Evolutionary conservation across 441 rosid genomes (phyloP), one percentile per base, ranked within the genome.

Genomic region (Theobroma grandiflorum): DNA sequence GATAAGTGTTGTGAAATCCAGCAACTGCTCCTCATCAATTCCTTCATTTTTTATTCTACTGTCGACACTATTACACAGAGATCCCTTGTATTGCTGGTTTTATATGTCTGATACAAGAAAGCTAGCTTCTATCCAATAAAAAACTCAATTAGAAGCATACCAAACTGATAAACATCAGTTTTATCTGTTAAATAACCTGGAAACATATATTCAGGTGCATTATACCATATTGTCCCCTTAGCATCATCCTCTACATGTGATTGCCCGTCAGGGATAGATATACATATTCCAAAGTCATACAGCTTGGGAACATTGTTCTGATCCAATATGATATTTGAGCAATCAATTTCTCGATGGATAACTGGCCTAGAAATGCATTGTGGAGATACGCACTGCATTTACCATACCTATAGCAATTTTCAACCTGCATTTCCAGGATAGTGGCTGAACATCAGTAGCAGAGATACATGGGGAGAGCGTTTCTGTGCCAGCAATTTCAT

Each of bases 371-470:
- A 40, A 57, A 74, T 57, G 66, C 53, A 40, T 12, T 40, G 52
- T 40, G 77, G 9, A 83, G 78, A 80, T 86, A 81, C 0, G 73
- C 53, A 86, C 55, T 4, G 57, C 83, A 49, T 83, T 81, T 14
- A 85, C 84, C 35, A 80, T 64, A 33, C 70, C 86, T 38, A 31
- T 12, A 15, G 62, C 82, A 26, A 81, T 69, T 59, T 64, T 81
- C 42, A 83, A 57, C 65, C 52, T 73, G 65, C 38, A 38, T 73
- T 73, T 57, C 38, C 37, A 20, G 20, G 65, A 35, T 45, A 55
- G 50, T 73, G 64, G 33, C 37, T 73, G 1, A 37, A 12, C 73
- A 57, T 57, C 38, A 38, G 37, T 38, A 20, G n/a, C 38, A 38
- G 12, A 57, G 37, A 73, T 14, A 73, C 14, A 47, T 4, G 20